Evolutionary conservation across 805 yeast genomes (phyloP).

Genomic region (Hanseniaspora occidentalis): DNA sequence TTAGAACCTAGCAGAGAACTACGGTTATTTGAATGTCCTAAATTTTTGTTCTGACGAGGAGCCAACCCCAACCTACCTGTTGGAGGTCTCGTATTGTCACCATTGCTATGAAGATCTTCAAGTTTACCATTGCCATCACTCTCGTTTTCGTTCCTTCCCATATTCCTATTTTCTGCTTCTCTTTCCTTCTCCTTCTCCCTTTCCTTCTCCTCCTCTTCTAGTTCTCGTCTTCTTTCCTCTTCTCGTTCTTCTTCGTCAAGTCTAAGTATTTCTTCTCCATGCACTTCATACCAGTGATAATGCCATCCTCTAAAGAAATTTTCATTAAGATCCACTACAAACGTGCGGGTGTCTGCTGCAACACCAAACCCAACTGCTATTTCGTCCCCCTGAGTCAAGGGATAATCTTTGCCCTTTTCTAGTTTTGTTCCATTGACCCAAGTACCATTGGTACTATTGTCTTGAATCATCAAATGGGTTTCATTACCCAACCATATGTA

Average conservation of each 20-base stretch:
- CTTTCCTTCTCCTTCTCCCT: not conserved
- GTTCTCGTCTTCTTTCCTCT: not conserved
- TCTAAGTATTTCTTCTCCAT: too few relatives aligned
- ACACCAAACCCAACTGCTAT: constrained; percentile 84
- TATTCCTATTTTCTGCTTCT: not conserved
- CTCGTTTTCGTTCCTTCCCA: not conserved
- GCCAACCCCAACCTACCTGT: not conserved
- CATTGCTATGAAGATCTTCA: not conserved
- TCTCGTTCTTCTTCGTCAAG: not conserved
- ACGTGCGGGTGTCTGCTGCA: constrained; percentile 45
- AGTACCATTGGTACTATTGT: constrained; percentile 87
- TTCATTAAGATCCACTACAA: constrained; percentile 34
- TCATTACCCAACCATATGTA: constrained; percentile 53
- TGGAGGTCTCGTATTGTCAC: constrained; percentile 9
- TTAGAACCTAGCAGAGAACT: too few relatives aligned
- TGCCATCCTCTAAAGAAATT: too few relatives aligned
- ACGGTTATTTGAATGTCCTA: too few relatives aligned
- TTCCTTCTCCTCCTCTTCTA: not conserved
- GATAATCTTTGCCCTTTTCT: constrained; percentile 65
- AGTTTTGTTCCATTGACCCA: constrained; percentile 63
- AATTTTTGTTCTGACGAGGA: too few relatives aligned
- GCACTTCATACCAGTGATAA: too few relatives aligned
- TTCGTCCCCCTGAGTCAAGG: constrained; percentile 86
- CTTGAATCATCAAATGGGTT: constrained; percentile 38
- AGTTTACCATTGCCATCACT: not conserved